Evolutionary conservation across 345 rosid species (phyloP).

Genomic region (Toxicodendron radicans): DNA sequence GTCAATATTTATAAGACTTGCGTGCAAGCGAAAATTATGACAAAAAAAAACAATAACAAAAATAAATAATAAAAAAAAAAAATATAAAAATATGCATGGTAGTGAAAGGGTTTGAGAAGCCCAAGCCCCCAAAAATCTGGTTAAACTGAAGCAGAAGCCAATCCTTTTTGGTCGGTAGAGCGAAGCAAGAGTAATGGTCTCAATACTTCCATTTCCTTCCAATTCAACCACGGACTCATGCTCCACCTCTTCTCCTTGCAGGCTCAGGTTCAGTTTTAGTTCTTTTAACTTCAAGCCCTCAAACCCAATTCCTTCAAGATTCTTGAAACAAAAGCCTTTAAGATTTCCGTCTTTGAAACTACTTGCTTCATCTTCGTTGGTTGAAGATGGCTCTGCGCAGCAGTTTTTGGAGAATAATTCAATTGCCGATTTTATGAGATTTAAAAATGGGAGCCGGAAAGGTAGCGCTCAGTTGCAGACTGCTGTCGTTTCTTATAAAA

Average conservation of each 20-base stretch:
- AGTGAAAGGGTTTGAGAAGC: not conserved
- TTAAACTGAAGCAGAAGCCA: constrained; percentile 2
- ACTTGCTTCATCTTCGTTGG: constrained; percentile 21
- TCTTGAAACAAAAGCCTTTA: not conserved
- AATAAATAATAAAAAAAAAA: not conserved
- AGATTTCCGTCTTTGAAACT: constrained; percentile 20
- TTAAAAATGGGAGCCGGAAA: constrained; percentile 40
- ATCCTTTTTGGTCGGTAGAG: constrained; percentile 16
- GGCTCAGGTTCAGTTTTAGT: constrained; percentile 14
- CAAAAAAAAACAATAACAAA: not conserved
- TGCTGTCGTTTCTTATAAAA: constrained; percentile 74
- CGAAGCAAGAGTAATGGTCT: constrained; percentile 37
- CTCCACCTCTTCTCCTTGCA: constrained; percentile 27
- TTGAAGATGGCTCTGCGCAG: constrained; percentile 51
- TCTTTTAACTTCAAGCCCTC: constrained; percentile 24
- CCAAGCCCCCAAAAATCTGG: constrained; percentile 7
- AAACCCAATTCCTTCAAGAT: constrained; percentile 13
- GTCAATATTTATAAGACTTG: not conserved
- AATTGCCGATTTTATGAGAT: constrained; percentile 86
- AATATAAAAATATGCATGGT: not conserved
- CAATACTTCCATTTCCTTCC: constrained; percentile 32
- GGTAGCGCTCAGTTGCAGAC: constrained; percentile 72
- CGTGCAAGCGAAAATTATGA: constrained; percentile 26
- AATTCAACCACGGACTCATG: constrained; percentile 31
- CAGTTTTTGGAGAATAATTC: constrained; percentile 57